Base-by-base conservation (phyloP, 2,329 filamentous ascomycete species). In the Colletotrichum filicis region DNA sequence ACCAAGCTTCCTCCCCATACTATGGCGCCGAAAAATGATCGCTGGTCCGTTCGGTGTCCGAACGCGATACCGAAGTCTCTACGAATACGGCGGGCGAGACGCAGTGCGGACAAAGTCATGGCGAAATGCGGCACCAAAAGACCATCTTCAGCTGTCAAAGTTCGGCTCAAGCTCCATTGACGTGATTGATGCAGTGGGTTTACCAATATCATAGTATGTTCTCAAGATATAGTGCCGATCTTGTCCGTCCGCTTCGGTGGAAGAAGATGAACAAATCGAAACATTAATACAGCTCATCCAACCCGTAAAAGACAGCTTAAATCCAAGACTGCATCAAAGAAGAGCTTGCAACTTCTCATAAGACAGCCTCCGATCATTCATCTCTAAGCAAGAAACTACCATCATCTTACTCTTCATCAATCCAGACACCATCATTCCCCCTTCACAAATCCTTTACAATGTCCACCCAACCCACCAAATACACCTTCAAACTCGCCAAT, bases 401-500 rank as follows among this genome's bases (percentile, higher is more conserved):
- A 28, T 30, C n/a, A 6, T 28, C 4, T 24, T 30, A 24, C n/a
- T 4, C n/a, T 2, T 0, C 61, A 37, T 28, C 19, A 35, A 11
- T 12, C 32, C 4, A 35, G 3, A 35, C 32, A 11, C 8, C 32
- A 35, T 35, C 32, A 35, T 11, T 11, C 11, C 32, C 11, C 3
- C 32, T 11, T 35, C 32, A 35, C 32, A 5, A 5, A 35, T 1
- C 11, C 11, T 3, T 9, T 7, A n/a, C 16, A 14, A 69, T 69
- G 66, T 5, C 53, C 8, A 3, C 28, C 19, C 53, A 56, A 42
- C 5, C n/a, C n/a, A 35, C 22, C 65, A 68, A 61, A 30, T 61
- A 68, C 46, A 26, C 37, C 42, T 22, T 1, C 57, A 70, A 70
- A 22, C 67, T 70, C 42, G 5, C n/a, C 55, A 19, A 16, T 28